A percentile compares a stretch with the other conserved stretches of the same genome.
These are phyloP conservation scores for Haplosporangium gracile DNA, from an alignment of 192 early-diverging fungal species.

Conservation along the genomic window DNA sequence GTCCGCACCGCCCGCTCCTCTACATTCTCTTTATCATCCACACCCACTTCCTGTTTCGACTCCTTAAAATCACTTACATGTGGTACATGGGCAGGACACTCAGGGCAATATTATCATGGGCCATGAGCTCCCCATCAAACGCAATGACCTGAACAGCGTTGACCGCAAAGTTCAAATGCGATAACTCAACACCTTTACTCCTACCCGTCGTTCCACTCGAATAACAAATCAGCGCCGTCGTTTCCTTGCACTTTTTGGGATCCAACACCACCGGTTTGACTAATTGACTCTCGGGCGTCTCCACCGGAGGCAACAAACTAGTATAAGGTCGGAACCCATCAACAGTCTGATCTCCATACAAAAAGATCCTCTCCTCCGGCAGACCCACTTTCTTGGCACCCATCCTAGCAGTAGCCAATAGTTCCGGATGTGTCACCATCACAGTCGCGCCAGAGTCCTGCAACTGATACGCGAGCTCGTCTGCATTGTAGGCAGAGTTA, in stretches of 20 bases:
- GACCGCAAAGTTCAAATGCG: slow-evolving; percentile 81
- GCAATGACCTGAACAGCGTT: slow-evolving; percentile 72
- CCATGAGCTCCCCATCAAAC: slow-evolving; percentile 54
- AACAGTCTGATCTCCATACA: slow-evolving; percentile 3
- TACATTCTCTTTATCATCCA: neutral
- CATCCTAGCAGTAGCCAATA: slow-evolving; percentile 34
- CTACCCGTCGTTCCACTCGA: slow-evolving; percentile 70
- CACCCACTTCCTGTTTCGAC: too few species aligned
- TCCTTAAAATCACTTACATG: neutral
- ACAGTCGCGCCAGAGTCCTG: slow-evolving; percentile 71
- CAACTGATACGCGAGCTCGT: slow-evolving; percentile 82
- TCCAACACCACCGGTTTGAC: slow-evolving; percentile 6
- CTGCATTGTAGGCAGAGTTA: slow-evolving; percentile 83
- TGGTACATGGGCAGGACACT: slow-evolving; percentile 27
- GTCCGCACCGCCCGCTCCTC: neutral
- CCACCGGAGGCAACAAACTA: neutral
- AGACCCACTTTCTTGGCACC: slow-evolving; percentile 34
- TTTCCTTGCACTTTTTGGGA: neutral
- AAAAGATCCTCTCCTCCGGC: slow-evolving; percentile 27
- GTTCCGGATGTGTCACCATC: slow-evolving; percentile 64
- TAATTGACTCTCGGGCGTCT: slow-evolving; percentile 3
- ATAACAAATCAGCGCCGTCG: slow-evolving; percentile 74
- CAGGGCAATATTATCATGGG: slow-evolving; percentile 12
- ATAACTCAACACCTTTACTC: slow-evolving; percentile 87
- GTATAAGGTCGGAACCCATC: slow-evolving; percentile 12